These are phyloP conservation scores for Lagerstroemia speciosa DNA, from an alignment of 345 rosid species.

Conservation along the genomic window DNA sequence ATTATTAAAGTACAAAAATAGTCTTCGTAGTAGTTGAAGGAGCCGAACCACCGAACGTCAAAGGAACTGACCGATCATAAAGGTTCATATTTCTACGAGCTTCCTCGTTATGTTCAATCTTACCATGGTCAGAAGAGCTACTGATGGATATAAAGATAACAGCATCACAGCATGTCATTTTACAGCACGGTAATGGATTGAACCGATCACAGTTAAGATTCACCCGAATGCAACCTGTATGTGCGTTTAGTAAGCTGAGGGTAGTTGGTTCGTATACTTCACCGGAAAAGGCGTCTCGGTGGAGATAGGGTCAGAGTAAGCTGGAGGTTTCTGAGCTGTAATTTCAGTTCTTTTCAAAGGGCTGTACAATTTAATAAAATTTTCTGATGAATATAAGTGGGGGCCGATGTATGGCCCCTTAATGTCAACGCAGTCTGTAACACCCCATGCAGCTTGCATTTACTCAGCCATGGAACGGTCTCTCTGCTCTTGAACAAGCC, in stretches of 20 bases:
- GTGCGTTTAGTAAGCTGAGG: no score
- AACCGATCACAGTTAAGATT: background rate
- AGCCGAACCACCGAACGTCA: background rate
- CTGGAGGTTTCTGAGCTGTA: background rate
- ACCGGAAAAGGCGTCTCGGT: no score
- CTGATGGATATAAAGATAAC: background rate
- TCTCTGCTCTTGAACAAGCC: background rate
- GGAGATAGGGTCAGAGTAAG: no score
- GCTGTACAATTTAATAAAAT: no score
- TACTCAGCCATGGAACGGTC: background rate
- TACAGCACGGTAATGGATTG: background rate
- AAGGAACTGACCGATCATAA: background rate
- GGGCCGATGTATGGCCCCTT: constrained; percentile 5
- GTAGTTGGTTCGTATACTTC: background rate
- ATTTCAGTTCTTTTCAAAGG: no score
- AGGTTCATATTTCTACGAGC: background rate
- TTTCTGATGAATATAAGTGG: background rate
- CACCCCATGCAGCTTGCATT: constrained; percentile 6
- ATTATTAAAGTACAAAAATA: no score
- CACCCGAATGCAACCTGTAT: background rate
- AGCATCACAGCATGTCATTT: background rate
- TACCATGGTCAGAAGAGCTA: no score
- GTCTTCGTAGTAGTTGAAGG: no score
- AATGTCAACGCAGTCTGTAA: background rate
- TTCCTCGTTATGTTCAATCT: no score